phyloP scores from a whole-genome alignment of 805 yeast species.

The Saccharomyces jurei region DNA sequence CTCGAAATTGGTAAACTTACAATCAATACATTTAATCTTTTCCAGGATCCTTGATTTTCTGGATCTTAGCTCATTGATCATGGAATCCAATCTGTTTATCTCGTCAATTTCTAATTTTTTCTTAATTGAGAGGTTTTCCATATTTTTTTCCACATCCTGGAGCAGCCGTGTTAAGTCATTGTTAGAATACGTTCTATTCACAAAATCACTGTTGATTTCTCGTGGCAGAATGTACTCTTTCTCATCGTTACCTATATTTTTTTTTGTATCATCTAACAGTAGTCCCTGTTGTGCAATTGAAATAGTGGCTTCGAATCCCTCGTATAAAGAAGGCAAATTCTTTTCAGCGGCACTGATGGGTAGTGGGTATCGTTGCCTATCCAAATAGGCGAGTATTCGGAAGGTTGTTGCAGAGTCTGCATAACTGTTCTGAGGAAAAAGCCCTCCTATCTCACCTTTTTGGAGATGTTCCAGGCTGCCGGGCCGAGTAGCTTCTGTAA shows the following conservation, averaged over 20 bases:
- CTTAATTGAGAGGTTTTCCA: slow-evolving; percentile 44
- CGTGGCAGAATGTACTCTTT: neutral
- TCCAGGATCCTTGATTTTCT: slow-evolving; percentile 44
- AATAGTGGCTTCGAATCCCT: slow-evolving; percentile 57
- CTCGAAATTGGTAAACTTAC: slow-evolving; percentile 44
- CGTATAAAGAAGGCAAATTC: slow-evolving; percentile 47
- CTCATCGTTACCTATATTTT: neutral
- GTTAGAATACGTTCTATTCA: neutral
- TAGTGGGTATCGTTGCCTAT: slow-evolving; percentile 27
- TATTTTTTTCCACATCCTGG: neutral
- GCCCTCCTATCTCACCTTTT: neutral
- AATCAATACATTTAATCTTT: slow-evolving; percentile 45
- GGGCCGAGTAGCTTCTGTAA: slow-evolving; percentile 21
- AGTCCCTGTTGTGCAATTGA: slow-evolving; percentile 32
- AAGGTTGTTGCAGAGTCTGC: slow-evolving; percentile 36
- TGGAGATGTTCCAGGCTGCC: neutral
- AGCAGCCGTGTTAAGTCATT: neutral
- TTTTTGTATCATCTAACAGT: neutral
- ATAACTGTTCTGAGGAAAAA: slow-evolving; percentile 32
- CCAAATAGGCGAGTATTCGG: slow-evolving; percentile 43
- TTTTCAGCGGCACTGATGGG: slow-evolving; percentile 43
- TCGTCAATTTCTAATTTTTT: slow-evolving; percentile 52
- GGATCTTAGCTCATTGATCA: slow-evolving; percentile 40
- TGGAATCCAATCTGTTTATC: slow-evolving; percentile 47
- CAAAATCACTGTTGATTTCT: neutral